phyloP scores from a whole-genome alignment of 495 filamentous ascomycete genomes.

The Talaromyces liani region DNA sequence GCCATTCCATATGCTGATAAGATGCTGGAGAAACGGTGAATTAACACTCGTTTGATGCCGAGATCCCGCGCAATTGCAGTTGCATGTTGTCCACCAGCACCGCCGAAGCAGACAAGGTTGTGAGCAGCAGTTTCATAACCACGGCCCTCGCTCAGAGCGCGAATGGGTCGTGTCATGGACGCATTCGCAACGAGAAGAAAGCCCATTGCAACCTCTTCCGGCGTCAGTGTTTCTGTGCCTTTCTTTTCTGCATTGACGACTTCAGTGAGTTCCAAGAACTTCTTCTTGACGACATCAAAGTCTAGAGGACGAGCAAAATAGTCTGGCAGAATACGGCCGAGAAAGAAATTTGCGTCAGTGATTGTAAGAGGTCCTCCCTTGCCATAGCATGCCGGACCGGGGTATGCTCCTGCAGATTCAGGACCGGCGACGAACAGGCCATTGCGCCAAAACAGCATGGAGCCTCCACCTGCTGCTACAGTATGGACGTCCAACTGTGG shows the following conservation, averaged over 20 bases:
- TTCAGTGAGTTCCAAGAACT: conserved; percentile 70
- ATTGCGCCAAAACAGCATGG: conserved; percentile 81
- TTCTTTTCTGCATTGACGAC: conserved; percentile 66
- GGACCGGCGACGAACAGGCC: conserved; percentile 95
- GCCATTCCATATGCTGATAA: conserved; percentile 48
- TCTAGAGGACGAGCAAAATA: conserved; percentile 94
- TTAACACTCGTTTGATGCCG: conserved; percentile 45
- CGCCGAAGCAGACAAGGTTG: conserved; percentile 47
- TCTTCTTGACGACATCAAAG: conserved; percentile 62
- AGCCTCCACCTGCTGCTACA: conserved; percentile 89
- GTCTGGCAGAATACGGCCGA: conserved; percentile 81
- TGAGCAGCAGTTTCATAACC: conserved; percentile 44
- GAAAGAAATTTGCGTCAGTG: conserved; percentile 87
- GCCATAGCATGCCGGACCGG: conserved; percentile 88
- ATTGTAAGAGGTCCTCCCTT: conserved; percentile 91
- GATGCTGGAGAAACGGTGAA: conserved; percentile 48
- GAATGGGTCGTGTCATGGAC: conserved; percentile 47
- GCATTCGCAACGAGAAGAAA: conserved; percentile 49
- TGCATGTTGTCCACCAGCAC: conserved; percentile 49
- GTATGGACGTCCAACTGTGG: conserved; percentile 98
- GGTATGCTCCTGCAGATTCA: conserved; percentile 88
- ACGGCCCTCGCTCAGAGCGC: conserved; percentile 44
- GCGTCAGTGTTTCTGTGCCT: conserved; percentile 59
- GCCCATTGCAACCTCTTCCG: conserved; percentile 78
- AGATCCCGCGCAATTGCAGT: conserved; percentile 42